Evolutionary conservation across 2,329 filamentous ascomycete genomes (phyloP).

Genomic region (Calcarisporium arbuscula): DNA sequence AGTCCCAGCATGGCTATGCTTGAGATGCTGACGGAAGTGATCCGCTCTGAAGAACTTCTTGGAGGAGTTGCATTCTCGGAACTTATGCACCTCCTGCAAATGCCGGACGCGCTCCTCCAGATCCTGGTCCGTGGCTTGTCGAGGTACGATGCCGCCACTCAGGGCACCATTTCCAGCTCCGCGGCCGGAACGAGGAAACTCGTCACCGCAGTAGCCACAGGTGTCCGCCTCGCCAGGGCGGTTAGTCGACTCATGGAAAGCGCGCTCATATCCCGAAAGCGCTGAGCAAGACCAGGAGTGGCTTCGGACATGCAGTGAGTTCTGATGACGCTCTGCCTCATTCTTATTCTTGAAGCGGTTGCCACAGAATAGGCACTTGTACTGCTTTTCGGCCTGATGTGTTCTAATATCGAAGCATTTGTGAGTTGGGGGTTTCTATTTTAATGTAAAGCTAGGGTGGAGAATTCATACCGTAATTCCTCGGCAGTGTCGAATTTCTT

Average conservation of each 20-base stretch:
- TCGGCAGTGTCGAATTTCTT: slow-evolving; percentile 87
- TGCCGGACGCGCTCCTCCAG: slow-evolving; percentile 86
- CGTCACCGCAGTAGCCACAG: slow-evolving; percentile 93
- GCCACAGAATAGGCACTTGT: slow-evolving; percentile 84
- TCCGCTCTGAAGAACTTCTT: slow-evolving; percentile 98
- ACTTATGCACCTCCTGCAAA: slow-evolving; percentile 88
- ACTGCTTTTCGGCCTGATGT: slow-evolving; percentile 94
- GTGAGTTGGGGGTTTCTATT: no score
- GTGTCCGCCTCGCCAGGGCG: slow-evolving; percentile 65
- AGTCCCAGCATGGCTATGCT: slow-evolving; percentile 92
- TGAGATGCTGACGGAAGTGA: slow-evolving; percentile 95
- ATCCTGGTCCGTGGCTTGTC: slow-evolving; percentile 66
- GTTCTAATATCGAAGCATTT: slow-evolving; percentile 53
- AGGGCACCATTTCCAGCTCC: slow-evolving; percentile 25
- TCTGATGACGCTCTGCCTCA: slow-evolving; percentile 92
- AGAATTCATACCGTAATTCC: slow-evolving; percentile 80
- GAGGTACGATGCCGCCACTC: slow-evolving; percentile 28
- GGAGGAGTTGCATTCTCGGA: slow-evolving; percentile 92
- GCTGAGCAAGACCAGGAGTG: slow-evolving; percentile 98
- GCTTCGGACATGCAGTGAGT: slow-evolving; percentile 82
- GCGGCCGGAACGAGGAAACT: slow-evolving; percentile 58
- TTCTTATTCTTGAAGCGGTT: slow-evolving; percentile 99
- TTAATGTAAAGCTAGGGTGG: no score
- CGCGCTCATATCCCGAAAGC: slow-evolving; percentile 68
- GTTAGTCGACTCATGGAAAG: slow-evolving; percentile 75